Percentiles rank a stretch among this genome's conserved stretches.
These are phyloP conservation scores for Trametes hirsuta DNA, from an alignment of 1,284 basidiomycete species.

Conservation along the genomic window DNA sequence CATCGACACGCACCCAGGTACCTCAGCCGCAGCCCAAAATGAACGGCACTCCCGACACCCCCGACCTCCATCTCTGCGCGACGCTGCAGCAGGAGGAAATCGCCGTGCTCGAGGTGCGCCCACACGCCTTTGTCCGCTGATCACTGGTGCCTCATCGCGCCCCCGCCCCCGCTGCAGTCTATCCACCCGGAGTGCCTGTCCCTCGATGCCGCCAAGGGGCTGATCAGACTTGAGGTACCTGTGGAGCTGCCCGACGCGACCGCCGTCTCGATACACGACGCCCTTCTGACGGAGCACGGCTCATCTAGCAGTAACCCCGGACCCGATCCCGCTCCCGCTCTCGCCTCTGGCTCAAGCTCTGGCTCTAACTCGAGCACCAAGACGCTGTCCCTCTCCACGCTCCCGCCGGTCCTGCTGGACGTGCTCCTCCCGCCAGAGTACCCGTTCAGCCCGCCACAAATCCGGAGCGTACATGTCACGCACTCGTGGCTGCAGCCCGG, in stretches of 20 bases:
- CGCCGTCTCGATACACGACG: conserved; percentile 39
- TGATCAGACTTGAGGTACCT: conserved; percentile 61
- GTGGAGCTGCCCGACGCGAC: conserved; percentile 55
- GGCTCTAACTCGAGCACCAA: not conserved
- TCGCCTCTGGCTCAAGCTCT: not conserved
- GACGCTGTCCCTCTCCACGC: conserved; percentile 40
- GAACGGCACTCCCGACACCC: not conserved
- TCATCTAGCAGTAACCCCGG: conserved; percentile 25
- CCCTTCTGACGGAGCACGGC: conserved; percentile 12
- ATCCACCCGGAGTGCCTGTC: conserved; percentile 74
- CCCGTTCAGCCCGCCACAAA: conserved; percentile 56
- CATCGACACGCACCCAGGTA: not conserved
- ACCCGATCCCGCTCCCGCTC: too few species aligned
- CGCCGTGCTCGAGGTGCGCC: conserved; percentile 60
- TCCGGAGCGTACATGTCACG: conserved; percentile 57
- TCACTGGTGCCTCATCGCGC: not conserved
- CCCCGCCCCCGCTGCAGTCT: conserved; percentile 47
- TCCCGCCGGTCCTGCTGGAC: conserved; percentile 67
- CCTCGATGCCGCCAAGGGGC: conserved; percentile 40
- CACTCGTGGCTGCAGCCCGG: conserved; percentile 60
- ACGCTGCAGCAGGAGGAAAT: conserved; percentile 43
- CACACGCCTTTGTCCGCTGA: not conserved
- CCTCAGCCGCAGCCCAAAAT: not conserved
- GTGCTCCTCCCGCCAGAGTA: conserved; percentile 60
- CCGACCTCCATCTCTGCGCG: conserved; percentile 29